Base-by-base conservation (phyloP, 441 rosid genomes). In the Syzygium syzygioides region DNA sequence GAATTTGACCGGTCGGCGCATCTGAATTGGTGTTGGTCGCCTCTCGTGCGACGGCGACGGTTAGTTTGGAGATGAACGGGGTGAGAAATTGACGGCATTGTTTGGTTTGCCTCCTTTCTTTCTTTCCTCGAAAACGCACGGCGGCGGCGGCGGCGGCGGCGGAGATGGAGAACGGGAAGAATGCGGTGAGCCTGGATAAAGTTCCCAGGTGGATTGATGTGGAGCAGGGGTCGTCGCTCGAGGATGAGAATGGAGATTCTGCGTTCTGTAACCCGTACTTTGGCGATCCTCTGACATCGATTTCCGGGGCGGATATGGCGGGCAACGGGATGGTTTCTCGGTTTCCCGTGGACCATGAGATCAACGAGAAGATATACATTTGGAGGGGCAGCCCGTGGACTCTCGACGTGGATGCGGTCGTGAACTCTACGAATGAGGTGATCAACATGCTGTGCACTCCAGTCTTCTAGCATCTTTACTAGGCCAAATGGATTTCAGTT, bases 341-440 rank as follows among this genome's bases (percentile, higher is more conserved):
- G 92, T 98, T 98, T 92, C 99, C 99, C 45, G 95, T 96, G 76
- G 95, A 98, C 93, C 97, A 92, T 86, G 98, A 96, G 88, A 95
- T 96, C 86, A 98, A 96, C 93, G 95, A 95, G 3, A 96, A 92
- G 92, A 95, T 98, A 86, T 96, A 96, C 90, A 90, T 98, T 25
- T 98, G 99, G 99, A 95, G 99, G 92, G 99, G 99, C 68, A 94
- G 94, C 90, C 99, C 99, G 0, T 98, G 99, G 99, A 98, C 95
- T 93, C 97, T 98, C 85, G 99, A 98, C 94, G 99, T 98, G 50
- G 99, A 98, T 94, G 98, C 99, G 89, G 99, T 98, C 90, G 99
- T 98, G 86, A 98, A 98, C 91, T 96, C 99, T 30, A 95, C 99
- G 28, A 97, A 98, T 90, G 99, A 98, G 99, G 99, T 94, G 86